phyloP scores from a whole-genome alignment of 495 filamentous ascomycete genomes.

The Penicillium roqueforti region DNA sequence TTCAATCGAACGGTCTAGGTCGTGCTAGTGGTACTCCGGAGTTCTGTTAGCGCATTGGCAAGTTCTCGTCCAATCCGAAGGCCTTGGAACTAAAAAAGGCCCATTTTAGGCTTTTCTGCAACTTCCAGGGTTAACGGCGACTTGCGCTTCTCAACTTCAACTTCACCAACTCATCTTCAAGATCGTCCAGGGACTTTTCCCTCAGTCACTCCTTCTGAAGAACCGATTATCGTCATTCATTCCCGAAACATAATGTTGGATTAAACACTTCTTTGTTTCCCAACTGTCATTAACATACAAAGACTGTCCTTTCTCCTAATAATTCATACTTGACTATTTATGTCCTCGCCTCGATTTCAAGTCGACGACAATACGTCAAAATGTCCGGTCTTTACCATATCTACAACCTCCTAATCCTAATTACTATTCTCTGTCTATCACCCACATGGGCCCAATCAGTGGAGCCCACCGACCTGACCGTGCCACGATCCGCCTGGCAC shows the following conservation, averaged over 20 bases:
- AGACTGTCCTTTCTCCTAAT: background rate
- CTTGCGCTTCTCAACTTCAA: background rate
- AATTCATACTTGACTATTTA: background rate
- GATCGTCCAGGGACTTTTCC: background rate
- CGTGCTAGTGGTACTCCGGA: slow-evolving; percentile 6
- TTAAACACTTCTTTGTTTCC: slow-evolving; percentile 2
- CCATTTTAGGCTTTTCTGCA: background rate
- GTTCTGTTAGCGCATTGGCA: slow-evolving; percentile 5
- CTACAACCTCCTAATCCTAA: slow-evolving; percentile 21
- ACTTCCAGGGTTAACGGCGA: background rate
- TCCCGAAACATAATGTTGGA: background rate
- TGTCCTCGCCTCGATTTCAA: slow-evolving; percentile 6
- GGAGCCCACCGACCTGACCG: background rate
- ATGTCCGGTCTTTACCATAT: slow-evolving; percentile 10
- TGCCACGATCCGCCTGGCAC: slow-evolving; percentile 13
- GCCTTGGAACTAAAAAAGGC: background rate
- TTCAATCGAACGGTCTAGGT: slow-evolving; percentile 32
- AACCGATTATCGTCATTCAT: background rate
- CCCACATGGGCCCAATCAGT: slow-evolving; percentile 12
- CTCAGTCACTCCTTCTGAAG: background rate
- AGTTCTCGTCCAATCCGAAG: background rate
- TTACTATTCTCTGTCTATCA: slow-evolving; percentile 21
- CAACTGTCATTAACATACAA: background rate
- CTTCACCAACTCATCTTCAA: too few species aligned
- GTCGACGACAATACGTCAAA: slow-evolving; percentile 4